phyloP scores from a whole-genome alignment of 2,329 filamentous ascomycete species.

The Dactylellina haptotyla region DNA sequence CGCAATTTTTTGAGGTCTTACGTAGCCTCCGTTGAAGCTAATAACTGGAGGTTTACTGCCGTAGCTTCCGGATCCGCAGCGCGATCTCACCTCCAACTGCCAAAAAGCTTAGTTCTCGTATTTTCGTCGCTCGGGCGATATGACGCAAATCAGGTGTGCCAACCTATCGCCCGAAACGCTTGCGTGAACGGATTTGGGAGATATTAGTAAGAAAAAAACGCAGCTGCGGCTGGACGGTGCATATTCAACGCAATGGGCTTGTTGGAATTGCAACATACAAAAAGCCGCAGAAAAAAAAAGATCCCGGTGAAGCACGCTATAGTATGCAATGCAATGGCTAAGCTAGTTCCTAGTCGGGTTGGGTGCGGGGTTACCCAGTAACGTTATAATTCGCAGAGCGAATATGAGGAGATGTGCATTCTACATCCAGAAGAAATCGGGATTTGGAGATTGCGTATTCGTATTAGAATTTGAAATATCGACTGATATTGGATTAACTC shows the following conservation, averaged over 20 bases:
- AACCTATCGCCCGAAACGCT: not conserved
- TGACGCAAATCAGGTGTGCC: slow-evolving; percentile 1
- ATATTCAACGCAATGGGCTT: slow-evolving; percentile 15
- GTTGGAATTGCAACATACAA: slow-evolving; percentile 31
- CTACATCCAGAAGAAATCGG: not conserved
- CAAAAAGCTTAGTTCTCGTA: not conserved
- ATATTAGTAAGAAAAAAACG: not conserved
- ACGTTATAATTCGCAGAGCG: not conserved
- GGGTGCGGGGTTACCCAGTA: not conserved
- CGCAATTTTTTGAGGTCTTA: too few relatives aligned
- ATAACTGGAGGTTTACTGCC: too few relatives aligned
- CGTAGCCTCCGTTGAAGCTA: too few relatives aligned
- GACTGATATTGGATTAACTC: too few relatives aligned
- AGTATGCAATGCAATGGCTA: too few relatives aligned
- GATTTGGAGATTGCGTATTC: too few relatives aligned
- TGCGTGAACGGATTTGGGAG: not conserved
- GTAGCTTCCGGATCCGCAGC: too few relatives aligned
- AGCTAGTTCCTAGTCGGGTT: too few relatives aligned
- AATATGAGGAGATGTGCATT: not conserved
- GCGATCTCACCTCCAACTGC: not conserved
- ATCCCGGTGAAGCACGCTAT: too few relatives aligned
- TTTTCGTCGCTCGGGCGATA: not conserved
- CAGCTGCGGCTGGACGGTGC: not conserved
- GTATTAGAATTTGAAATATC: too few relatives aligned
- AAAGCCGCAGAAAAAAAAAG: too few relatives aligned